Base-by-base conservation (phyloP, 2,329 filamentous ascomycete genomes). In the Pestalotiopsis sp. region DNA sequence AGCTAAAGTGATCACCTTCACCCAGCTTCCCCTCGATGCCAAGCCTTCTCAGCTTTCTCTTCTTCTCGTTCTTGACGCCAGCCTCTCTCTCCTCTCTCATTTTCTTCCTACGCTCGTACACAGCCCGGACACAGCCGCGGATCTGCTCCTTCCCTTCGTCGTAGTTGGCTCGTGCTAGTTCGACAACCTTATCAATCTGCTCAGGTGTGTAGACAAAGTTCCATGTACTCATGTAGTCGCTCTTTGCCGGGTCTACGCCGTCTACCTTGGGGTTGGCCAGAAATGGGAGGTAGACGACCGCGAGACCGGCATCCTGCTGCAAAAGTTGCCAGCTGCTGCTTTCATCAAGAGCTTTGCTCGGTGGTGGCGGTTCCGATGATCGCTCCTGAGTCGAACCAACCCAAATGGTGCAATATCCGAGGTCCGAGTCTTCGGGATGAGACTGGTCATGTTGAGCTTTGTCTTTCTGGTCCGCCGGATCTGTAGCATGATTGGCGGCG, bases 191-290 rank as follows among this genome's bases (percentile, higher is more conserved):
- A 74, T 98, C 95, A 66, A 99, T 90, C 79, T 99, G 92, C 68
- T 96, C 91, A 0, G 94, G 91, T 2, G 93, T 97, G 79, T 98
- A 99, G 38, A 98, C 91, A 78, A 98, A 98, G 78, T 99, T 99
- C 96, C 96, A 99, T 0, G 96, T 99, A 73, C 90, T 94, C 84
- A 98, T 90, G 80, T 94, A 98, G 70, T 97, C 94, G 66, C 89
- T 92, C 2, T 87, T 89, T 27, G 91, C 90, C 0, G 96, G 96
- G 73, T 97, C 92, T n/a, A 98, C 91, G 58, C 89, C 92, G 0
- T 91, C 87, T 0, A 94, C 91, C 70, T 92, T 91, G 0, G 91
- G 87, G 78, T 99, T 98, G 36, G 92, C 89, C 14, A 98, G 84
- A 71, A 98, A 91, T 0, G 96, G 96, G 75, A 98, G 91, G 81